These are phyloP conservation scores for Suillus lakei DNA, from an alignment of 768 basidiomycete genomes.

Conservation along the genomic window DNA sequence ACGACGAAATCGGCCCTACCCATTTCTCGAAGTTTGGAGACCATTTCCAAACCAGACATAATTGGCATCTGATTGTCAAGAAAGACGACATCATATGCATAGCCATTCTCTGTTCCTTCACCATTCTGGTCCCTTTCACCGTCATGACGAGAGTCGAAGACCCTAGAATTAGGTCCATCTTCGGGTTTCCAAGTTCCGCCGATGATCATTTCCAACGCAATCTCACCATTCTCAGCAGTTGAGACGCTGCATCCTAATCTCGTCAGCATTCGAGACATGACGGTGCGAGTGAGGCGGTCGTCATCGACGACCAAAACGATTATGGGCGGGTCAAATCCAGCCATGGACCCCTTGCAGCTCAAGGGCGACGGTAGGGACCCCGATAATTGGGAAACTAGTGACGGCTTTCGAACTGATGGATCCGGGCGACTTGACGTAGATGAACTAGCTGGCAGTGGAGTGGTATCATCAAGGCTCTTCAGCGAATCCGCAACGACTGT, in stretches of 20 bases:
- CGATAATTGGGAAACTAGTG: conserved; percentile 8
- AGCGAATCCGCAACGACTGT: conserved; percentile 12
- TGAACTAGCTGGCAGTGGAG: conserved; percentile 3
- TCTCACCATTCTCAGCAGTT: conserved; percentile 83
- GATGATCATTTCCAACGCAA: conserved; percentile 75
- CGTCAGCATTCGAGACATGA: conserved; percentile 82
- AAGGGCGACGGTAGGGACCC: conserved; percentile 12
- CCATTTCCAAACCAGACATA: conserved; percentile 73
- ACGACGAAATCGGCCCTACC: conserved; percentile 81
- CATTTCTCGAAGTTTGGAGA: conserved; percentile 64
- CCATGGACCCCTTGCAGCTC: conserved; percentile 14
- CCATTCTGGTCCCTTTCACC: background rate
- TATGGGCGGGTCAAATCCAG: conserved; percentile 53
- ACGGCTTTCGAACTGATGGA: background rate
- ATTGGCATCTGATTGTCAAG: conserved; percentile 85
- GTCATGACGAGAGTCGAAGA: conserved; percentile 1
- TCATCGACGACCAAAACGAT: conserved; percentile 84
- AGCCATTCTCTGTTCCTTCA: background rate
- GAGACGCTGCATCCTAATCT: conserved; percentile 79
- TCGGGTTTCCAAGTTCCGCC: conserved; percentile 33
- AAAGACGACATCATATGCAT: conserved; percentile 52
- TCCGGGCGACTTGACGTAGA: conserved; percentile 13
- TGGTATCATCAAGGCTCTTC: conserved; percentile 2
- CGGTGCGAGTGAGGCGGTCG: conserved; percentile 75
- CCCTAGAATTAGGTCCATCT: conserved; percentile 16